Conservation (phyloP, 257 asterid species). For the Lycium barbarum region DNA sequence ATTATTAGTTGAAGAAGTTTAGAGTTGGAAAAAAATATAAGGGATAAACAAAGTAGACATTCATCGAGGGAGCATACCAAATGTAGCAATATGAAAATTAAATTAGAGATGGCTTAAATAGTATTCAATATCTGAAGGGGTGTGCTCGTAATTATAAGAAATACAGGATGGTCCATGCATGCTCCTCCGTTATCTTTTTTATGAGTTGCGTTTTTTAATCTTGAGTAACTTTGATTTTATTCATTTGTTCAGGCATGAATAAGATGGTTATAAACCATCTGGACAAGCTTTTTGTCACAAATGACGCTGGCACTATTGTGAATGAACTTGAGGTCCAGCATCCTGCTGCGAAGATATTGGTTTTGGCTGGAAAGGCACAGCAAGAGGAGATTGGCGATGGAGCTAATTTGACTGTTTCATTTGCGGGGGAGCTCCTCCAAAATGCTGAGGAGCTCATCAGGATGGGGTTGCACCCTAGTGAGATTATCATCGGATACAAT, state of each 20-base stretch:
- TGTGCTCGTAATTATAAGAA: not conserved
- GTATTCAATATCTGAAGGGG: not conserved
- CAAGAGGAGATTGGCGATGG: constrained; percentile 99
- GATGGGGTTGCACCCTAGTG: constrained; percentile 98
- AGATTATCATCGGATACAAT: constrained; percentile 83
- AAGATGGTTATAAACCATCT: constrained; percentile 97
- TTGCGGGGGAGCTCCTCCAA: constrained; percentile 97
- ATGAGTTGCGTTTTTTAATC: not conserved
- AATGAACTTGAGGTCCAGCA: constrained; percentile 99
- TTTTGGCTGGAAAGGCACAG: constrained; percentile 95
- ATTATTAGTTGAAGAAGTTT: not conserved
- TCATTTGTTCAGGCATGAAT: constrained; percentile 76
- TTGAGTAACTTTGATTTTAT: not conserved
- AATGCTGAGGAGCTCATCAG: constrained; percentile 96
- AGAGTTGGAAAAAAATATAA: not conserved
- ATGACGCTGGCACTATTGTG: constrained; percentile 95
- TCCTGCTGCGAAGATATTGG: constrained; percentile 97
- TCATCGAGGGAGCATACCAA: not conserved
- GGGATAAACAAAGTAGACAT: not conserved
- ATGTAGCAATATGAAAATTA: not conserved
- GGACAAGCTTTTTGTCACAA: constrained; percentile 92
- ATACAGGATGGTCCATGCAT: constrained; percentile 5
- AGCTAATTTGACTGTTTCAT: constrained; percentile 87
- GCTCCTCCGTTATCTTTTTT: not conserved
- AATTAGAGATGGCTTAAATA: not conserved